phyloP scores from a whole-genome alignment of 192 early-diverging fungal genomes.

The Spizellomyces punctatus region DNA sequence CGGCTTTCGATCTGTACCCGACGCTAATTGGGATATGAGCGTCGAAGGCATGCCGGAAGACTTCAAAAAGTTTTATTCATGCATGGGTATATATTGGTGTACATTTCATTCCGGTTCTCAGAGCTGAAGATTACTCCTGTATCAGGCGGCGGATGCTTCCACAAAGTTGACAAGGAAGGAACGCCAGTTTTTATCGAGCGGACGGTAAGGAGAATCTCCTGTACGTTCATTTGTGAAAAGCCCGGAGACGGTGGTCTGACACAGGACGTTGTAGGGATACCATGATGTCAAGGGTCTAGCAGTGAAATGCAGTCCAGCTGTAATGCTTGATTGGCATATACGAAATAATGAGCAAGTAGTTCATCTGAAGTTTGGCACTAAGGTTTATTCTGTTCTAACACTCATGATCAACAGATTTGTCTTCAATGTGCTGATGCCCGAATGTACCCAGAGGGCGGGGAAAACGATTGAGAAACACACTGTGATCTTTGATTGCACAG shows the following conservation, averaged over 20 bases:
- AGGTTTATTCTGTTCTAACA: not conserved
- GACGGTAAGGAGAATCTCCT: slow-evolving; percentile 12
- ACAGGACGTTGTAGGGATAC: slow-evolving; percentile 2
- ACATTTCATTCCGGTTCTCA: not conserved
- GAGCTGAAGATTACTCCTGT: not conserved
- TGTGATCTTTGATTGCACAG: slow-evolving; percentile 43
- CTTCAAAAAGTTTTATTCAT: slow-evolving; percentile 28
- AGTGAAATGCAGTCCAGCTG: slow-evolving; percentile 17
- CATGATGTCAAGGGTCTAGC: slow-evolving; percentile 37
- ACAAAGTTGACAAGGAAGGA: slow-evolving; percentile 43
- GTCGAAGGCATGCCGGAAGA: slow-evolving; percentile 29
- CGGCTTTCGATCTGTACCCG: slow-evolving; percentile 27
- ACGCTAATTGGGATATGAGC: slow-evolving; percentile 32
- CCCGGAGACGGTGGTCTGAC: not conserved
- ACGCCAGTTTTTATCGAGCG: slow-evolving; percentile 39
- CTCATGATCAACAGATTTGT: slow-evolving; percentile 2
- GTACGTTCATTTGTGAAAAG: not conserved
- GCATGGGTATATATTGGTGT: slow-evolving; percentile 21
- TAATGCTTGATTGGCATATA: slow-evolving; percentile 36
- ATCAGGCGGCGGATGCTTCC: slow-evolving; percentile 36
- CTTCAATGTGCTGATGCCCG: slow-evolving; percentile 39
- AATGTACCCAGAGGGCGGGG: slow-evolving; percentile 27
- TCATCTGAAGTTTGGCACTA: not conserved
- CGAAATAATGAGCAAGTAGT: slow-evolving; percentile 31
- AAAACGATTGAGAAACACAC: slow-evolving; percentile 35